Conservation (phyloP, 2,329 filamentous ascomycete species). For the Pseudogymnoascus sp. region DNA sequence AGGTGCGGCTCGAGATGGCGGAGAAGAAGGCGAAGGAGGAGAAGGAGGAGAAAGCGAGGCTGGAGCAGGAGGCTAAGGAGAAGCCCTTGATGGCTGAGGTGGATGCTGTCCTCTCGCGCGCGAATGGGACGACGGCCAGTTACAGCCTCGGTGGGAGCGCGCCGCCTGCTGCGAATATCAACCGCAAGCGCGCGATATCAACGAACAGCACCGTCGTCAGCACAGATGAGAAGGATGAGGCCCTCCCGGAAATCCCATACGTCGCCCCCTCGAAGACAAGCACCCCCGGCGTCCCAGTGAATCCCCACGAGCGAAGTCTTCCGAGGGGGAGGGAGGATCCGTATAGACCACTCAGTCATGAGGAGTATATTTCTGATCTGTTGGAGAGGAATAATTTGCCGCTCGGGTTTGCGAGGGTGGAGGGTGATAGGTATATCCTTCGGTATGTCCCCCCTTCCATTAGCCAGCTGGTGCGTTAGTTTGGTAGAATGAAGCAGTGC, state of each 20-base stretch:
- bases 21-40: slow-evolving; percentile 35
- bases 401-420: slow-evolving; percentile 45
- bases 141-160: background rate
- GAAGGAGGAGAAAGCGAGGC: slow-evolving; percentile 34
- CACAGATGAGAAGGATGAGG: background rate
- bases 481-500: slow-evolving; percentile 5
- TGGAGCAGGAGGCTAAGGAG: slow-evolving; percentile 15
- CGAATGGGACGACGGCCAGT: background rate
- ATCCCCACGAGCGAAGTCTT: background rate
- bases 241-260: slow-evolving; percentile 12
- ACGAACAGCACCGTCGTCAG: background rate
- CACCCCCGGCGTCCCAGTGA: background rate
- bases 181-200: background rate
- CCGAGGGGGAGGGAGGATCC: background rate
- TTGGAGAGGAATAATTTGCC: slow-evolving; percentile 43
- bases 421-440: slow-evolving; percentile 50
- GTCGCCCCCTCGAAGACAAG: background rate
- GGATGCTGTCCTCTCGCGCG: background rate
- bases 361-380: slow-evolving; percentile 43
- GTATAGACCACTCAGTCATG: slow-evolving; percentile 38
- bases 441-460: slow-evolving; percentile 41
- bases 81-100: slow-evolving; percentile 3
- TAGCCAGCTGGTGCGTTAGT: slow-evolving; percentile 6
- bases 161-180: background rate
- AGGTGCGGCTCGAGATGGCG: slow-evolving; percentile 25